Percentiles rank a stretch among this genome's conserved stretches.
These are phyloP conservation scores for Pythium monospermum DNA, from an alignment of 352 stramenopile genomes.

Conservation along the genomic window DNA sequence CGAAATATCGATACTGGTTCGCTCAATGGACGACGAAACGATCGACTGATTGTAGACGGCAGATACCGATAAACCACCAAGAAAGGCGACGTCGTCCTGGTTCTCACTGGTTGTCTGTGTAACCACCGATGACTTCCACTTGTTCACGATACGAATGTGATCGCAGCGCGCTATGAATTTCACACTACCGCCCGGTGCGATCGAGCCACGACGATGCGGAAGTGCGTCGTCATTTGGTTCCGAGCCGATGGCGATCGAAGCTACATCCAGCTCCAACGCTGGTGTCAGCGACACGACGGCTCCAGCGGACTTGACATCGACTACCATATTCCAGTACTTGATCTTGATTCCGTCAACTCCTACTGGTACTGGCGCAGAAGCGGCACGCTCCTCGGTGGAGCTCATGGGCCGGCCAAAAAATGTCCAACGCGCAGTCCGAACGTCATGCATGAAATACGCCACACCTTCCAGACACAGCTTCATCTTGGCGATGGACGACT, in stretches of 20 bases:
- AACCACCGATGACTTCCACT: background rate
- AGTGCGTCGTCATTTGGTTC: slow-evolving; percentile 4
- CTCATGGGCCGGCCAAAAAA: background rate
- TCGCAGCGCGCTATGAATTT: slow-evolving; percentile 4
- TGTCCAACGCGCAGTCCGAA: background rate
- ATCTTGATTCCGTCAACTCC: too few species aligned
- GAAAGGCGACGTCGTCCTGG: background rate
- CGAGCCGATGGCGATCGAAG: background rate
- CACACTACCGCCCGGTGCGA: slow-evolving; percentile 11
- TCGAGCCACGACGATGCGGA: slow-evolving; percentile 4
- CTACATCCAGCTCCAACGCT: slow-evolving; percentile 6
- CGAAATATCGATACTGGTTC: slow-evolving; percentile 4
- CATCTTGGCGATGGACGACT: background rate
- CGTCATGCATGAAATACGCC: background rate
- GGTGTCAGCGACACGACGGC: slow-evolving; percentile 5
- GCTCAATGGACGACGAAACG: slow-evolving; percentile 5
- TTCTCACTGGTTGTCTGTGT: background rate
- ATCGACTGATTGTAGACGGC: slow-evolving; percentile 9
- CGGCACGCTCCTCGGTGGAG: background rate
- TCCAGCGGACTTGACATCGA: slow-evolving; percentile 4
- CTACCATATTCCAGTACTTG: slow-evolving; percentile 12
- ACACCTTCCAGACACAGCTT: background rate
- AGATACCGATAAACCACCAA: slow-evolving; percentile 4
- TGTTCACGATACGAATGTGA: slow-evolving; percentile 1
- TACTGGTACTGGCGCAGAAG: background rate